A percentile compares a stretch with the other conserved stretches of the same genome.
Evolutionary conservation across 805 yeast species (phyloP).

Genomic region (Candida silvicultrix): DNA sequence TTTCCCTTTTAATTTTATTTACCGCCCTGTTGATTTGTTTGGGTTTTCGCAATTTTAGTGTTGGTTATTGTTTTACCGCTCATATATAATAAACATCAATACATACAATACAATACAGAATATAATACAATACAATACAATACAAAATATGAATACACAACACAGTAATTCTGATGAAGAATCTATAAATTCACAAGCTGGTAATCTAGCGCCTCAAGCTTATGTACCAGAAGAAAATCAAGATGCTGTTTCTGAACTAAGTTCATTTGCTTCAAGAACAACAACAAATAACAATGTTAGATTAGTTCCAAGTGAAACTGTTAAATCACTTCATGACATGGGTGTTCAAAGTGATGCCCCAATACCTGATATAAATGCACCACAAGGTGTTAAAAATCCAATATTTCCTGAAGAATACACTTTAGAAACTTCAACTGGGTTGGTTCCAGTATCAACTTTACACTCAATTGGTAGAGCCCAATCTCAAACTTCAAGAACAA

Average conservation of each 20-base stretch:
- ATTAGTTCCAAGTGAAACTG: slow-evolving; percentile 63
- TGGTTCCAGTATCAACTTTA: slow-evolving; percentile 75
- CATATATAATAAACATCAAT: no score
- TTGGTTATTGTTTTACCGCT: no score
- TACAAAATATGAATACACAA: background rate
- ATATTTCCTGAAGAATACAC: slow-evolving; percentile 93
- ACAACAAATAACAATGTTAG: slow-evolving; percentile 22
- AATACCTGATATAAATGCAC: slow-evolving; percentile 49
- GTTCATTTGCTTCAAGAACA: slow-evolving; percentile 20
- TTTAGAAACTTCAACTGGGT: slow-evolving; percentile 80
- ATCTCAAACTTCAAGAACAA: slow-evolving; percentile 28
- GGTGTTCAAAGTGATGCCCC: slow-evolving; percentile 56
- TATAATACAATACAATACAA: background rate
- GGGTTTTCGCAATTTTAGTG: background rate
- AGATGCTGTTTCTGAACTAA: slow-evolving; percentile 40
- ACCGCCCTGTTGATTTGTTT: background rate
- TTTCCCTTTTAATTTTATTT: slow-evolving; percentile 1
- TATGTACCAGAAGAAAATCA: slow-evolving; percentile 34
- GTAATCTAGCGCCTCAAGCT: slow-evolving; percentile 26
- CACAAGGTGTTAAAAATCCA: slow-evolving; percentile 48
- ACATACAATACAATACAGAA: no score
- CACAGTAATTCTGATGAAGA: slow-evolving; percentile 13
- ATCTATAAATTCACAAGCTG: slow-evolving; percentile 16
- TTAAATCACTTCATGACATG: slow-evolving; percentile 54
- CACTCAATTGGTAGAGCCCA: slow-evolving; percentile 56